Conservation (phyloP, 352 stramenopile species). For the Phytophthora macrochlamydospora region DNA sequence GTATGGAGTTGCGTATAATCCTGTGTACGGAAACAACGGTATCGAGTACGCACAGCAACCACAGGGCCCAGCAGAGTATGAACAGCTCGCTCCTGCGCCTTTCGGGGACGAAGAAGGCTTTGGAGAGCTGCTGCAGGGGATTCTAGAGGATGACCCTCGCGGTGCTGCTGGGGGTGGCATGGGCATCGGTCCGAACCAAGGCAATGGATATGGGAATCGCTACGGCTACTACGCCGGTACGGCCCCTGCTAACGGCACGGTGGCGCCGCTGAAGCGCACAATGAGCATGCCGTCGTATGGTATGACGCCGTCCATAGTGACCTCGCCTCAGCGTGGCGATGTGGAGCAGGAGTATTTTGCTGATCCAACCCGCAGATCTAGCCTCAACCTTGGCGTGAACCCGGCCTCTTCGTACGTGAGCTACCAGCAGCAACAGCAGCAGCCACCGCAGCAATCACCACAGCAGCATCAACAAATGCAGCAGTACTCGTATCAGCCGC, state of each 20-base stretch:
- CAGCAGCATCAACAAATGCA: conserved; percentile 30
- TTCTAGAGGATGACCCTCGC: conserved; percentile 70
- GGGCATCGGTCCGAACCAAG: conserved; percentile 24
- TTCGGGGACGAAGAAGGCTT: conserved; percentile 75
- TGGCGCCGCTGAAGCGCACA: conserved; percentile 37
- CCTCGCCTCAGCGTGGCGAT: conserved; percentile 19
- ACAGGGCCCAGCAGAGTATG: conserved; percentile 39
- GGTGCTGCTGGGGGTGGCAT: conserved; percentile 17
- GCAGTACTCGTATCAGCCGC: conserved; percentile 31
- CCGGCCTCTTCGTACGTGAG: conserved; percentile 25
- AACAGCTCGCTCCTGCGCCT: conserved; percentile 56
- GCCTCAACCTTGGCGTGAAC: conserved; percentile 28
- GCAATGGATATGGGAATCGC: conserved; percentile 15
- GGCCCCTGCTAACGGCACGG: conserved; percentile 10
- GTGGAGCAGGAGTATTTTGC: conserved; percentile 31
- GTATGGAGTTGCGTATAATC: conserved; percentile 26
- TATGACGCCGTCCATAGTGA: conserved; percentile 24
- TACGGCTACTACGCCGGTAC: conserved; percentile 26
- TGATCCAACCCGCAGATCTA: conserved; percentile 28
- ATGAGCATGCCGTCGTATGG: conserved; percentile 46
- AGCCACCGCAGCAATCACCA: background rate
- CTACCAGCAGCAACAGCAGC: conserved; percentile 32
- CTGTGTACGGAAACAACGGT: conserved; percentile 35
- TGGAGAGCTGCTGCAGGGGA: conserved; percentile 70
- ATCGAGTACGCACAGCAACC: conserved; percentile 30